Evolutionary conservation across 1,139 yeast genomes (phyloP), one percentile per base, ranked within the genome.

Genomic region (Williopsis jadinii): DNA sequence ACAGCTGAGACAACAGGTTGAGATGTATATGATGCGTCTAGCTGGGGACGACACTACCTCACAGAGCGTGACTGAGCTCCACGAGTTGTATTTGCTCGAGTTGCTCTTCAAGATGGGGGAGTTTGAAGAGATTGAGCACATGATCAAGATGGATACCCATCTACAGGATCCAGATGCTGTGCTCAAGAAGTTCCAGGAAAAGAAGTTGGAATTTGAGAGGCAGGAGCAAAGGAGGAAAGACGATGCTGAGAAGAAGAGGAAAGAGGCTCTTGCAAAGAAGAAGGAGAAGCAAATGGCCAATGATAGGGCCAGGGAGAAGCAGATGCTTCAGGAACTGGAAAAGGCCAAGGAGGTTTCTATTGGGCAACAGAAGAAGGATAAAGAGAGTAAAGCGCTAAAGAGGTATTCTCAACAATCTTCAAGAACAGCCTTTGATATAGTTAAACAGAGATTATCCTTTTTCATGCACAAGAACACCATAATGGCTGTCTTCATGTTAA

Each of bases 71-170:
- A 27, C 40, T 14, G 54, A 54, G 19, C 37, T 54, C 2, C 12
- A 51, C 10, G 55, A 53, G 35, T 41, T 52, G 5, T 54, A 54
- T 34, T 49, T 51, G 34, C 43, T 45, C 3, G 50, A 48, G 15
- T 27, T 54, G 2, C 31, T 54, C 36, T 41, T 50, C 2, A 51
- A 43, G 36, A 36, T 51, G 9, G 51, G 48, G 6, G 46, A 42
- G 5, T 38, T 35, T 30, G 50, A 50, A 30, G 57, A 53, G 38
- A 43, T 47, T 34, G 53, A 51, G 38, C 44, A 32, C 14, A 33
- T 52, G 3, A 52, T 54, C 26, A 42, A 32, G 30, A 36, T 50
- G 8, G 48, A 52, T 29, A 49, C 51, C 9, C 43, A 37, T 28
- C 43, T 50, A 12, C 30, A 24, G 10, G 38, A 45, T 24, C 30